These are phyloP conservation scores for Hypoxylon sp. DNA, from an alignment of 2,329 filamentous ascomycete genomes.

Conservation along the genomic window DNA sequence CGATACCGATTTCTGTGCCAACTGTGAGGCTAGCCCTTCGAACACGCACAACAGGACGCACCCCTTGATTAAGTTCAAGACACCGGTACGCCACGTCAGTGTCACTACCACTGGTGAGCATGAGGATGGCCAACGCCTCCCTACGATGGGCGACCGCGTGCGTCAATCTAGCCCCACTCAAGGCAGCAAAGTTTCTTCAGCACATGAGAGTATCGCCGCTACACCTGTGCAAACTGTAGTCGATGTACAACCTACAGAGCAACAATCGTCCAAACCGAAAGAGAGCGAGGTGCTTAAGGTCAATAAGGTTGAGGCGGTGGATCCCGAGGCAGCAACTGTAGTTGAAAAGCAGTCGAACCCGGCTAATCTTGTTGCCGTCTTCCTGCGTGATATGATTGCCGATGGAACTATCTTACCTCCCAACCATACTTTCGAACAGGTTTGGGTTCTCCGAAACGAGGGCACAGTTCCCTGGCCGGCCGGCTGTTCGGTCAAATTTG, in stretches of 20 bases:
- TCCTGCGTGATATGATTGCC: slow-evolving; percentile 81
- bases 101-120: slow-evolving; percentile 89
- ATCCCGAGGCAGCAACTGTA: slow-evolving; percentile 32
- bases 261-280: slow-evolving; percentile 45
- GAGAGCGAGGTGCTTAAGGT: slow-evolving; percentile 53
- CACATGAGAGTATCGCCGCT: slow-evolving; percentile 63
- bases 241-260: slow-evolving; percentile 75
- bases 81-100: slow-evolving; percentile 87
- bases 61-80: slow-evolving; percentile 97
- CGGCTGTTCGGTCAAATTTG: slow-evolving; percentile 90
- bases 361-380: slow-evolving; percentile 68
- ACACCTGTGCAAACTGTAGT: slow-evolving; percentile 78
- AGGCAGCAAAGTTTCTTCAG: slow-evolving; percentile 66
- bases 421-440: slow-evolving; percentile 85
- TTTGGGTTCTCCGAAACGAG: slow-evolving; percentile 91
- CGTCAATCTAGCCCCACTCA: slow-evolving; percentile 60
- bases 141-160: slow-evolving; percentile 78
- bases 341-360: slow-evolving; percentile 46
- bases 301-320: slow-evolving; percentile 40
- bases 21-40: slow-evolving; percentile 88
- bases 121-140: slow-evolving; percentile 73
- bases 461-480: slow-evolving; percentile 86
- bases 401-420: slow-evolving; percentile 83
- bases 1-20: slow-evolving; percentile 94
- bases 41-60: slow-evolving; percentile 96